Conservation (phyloP, 2,329 filamentous ascomycete species). For the Fusarium keratoplasticum region DNA sequence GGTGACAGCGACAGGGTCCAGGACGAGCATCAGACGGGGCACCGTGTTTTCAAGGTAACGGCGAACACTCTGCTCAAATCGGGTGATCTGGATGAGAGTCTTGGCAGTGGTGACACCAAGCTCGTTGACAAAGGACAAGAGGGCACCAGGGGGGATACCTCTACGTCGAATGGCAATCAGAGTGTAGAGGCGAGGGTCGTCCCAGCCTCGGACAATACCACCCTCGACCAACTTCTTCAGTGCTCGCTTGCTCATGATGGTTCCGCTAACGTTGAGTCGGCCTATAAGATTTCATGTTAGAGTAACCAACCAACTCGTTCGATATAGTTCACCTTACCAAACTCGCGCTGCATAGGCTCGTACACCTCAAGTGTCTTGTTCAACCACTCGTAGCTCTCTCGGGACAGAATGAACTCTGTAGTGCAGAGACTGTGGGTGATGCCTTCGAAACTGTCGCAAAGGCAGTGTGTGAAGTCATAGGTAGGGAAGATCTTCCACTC, state of each 20-base stretch:
- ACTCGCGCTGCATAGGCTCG: slow-evolving; percentile 94
- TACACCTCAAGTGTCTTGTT: slow-evolving; percentile 86
- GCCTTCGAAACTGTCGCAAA: slow-evolving; percentile 91
- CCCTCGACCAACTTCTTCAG: slow-evolving; percentile 83
- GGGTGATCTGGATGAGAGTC: slow-evolving; percentile 81
- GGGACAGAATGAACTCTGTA: slow-evolving; percentile 86
- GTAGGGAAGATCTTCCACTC: slow-evolving; percentile 96
- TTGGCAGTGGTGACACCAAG: slow-evolving; percentile 88
- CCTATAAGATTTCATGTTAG: slow-evolving; percentile 35
- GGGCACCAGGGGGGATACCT: slow-evolving; percentile 87
- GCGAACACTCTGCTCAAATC: slow-evolving; percentile 88
- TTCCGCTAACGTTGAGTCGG: slow-evolving; percentile 77
- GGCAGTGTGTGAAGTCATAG: slow-evolving; percentile 91
- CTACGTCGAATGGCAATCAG: slow-evolving; percentile 85
- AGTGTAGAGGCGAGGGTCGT: slow-evolving; percentile 91
- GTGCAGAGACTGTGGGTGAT: slow-evolving; percentile 96
- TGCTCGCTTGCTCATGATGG: slow-evolving; percentile 87
- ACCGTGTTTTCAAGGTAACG: slow-evolving; percentile 90
- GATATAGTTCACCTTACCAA: slow-evolving; percentile 50
- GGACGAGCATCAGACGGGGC: slow-evolving; percentile 87
- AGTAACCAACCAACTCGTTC: neutral
- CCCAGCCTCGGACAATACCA: slow-evolving; percentile 86
- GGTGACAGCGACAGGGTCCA: slow-evolving; percentile 85
- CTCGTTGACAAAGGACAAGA: slow-evolving; percentile 90
- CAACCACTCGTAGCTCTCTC: slow-evolving; percentile 91